phyloP scores from a whole-genome alignment of 176 grass and related monocot genomes.

The Echinochloa phyllopogon region DNA sequence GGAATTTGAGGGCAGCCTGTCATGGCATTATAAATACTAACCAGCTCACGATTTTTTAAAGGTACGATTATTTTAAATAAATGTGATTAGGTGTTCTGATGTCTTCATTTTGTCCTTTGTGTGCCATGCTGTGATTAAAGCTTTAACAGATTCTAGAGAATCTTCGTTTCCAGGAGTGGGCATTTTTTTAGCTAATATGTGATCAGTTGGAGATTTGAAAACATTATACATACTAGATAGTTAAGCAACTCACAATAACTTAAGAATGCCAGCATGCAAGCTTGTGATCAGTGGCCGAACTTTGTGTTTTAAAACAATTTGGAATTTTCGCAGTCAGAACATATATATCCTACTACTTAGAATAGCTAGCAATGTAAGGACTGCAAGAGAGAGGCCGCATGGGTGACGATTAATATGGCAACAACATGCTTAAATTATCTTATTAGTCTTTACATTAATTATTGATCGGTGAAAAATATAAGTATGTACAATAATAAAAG shows the following conservation, averaged over 20 bases:
- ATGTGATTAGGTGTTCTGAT: conserved; percentile 34
- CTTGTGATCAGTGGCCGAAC: background rate
- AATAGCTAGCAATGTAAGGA: background rate
- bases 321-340: background rate
- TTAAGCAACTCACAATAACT: background rate
- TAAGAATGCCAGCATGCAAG: conserved; percentile 23
- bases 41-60: conserved; percentile 25
- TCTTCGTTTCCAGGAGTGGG: conserved; percentile 42
- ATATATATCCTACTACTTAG: background rate
- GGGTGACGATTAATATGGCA: background rate
- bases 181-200: conserved; percentile 38
- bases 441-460: background rate
- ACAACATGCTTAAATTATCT: background rate
- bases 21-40: conserved; percentile 46
- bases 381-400: background rate
- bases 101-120: conserved; percentile 43
- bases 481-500: background rate
- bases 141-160: conserved; percentile 47
- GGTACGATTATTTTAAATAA: conserved; percentile 41
- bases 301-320: conserved; percentile 27
- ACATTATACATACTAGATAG: conserved; percentile 7
- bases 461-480: background rate
- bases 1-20: conserved; percentile 52
- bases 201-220: conserved; percentile 45
- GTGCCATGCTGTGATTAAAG: conserved; percentile 50